phyloP scores from a whole-genome alignment of 331 rosid species.

The Erythrophleum ivorense region DNA sequence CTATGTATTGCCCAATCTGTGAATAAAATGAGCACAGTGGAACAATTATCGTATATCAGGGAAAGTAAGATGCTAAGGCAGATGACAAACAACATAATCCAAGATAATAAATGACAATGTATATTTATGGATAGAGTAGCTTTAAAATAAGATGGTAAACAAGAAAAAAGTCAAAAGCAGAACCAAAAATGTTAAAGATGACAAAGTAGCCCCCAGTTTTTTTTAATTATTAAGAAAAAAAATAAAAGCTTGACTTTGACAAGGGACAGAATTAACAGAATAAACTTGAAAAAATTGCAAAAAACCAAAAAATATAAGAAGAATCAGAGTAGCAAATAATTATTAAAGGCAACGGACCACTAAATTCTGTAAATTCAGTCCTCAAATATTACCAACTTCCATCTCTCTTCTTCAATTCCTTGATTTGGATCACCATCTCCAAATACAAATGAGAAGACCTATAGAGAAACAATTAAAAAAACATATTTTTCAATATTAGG shows the following conservation, averaged over 20 bases:
- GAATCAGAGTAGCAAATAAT: not conserved
- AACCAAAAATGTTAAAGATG: not conserved
- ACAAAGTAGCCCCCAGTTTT: not conserved
- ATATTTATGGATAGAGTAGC: not conserved
- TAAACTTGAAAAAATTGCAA: not conserved
- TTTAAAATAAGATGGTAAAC: not conserved
- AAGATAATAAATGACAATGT: not conserved
- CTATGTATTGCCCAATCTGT: constrained; percentile 95
- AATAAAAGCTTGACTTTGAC: constrained; percentile 12
- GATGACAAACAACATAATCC: constrained; percentile 26
- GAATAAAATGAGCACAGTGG: constrained; percentile 37
- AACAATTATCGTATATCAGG: constrained; percentile 3
- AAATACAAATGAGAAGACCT: constrained; percentile 97
- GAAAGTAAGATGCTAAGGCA: constrained; percentile 33
- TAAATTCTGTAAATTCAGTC: constrained; percentile 79
- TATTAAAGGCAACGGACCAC: constrained; percentile 83
- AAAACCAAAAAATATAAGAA: not conserved
- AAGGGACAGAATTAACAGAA: not conserved
- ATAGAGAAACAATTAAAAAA: constrained; percentile 26
- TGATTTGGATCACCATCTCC: constrained; percentile 99
- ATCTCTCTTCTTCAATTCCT: constrained; percentile 99
- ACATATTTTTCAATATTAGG: constrained; percentile 23
- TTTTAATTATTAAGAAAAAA: not conserved
- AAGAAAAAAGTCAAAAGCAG: not conserved
- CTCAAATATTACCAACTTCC: constrained; percentile 99